These are phyloP conservation scores for Candida schatavii DNA, from an alignment of 805 yeast species.

Conservation along the genomic window DNA sequence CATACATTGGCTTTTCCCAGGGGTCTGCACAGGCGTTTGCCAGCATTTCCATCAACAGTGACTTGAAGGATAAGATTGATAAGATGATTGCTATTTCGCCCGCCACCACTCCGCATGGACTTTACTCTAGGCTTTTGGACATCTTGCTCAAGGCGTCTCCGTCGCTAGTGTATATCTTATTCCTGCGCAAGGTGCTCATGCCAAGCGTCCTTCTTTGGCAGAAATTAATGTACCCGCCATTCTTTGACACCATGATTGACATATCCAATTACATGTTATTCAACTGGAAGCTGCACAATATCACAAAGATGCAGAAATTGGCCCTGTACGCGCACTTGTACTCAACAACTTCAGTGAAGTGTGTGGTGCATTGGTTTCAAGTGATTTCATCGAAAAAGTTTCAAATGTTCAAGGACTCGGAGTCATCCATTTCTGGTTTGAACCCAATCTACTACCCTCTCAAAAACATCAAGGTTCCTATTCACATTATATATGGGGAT, in stretches of 20 bases:
- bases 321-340: constrained; percentile 84
- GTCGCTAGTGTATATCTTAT: constrained; percentile 60
- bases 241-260: constrained; percentile 72
- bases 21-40: constrained; percentile 95
- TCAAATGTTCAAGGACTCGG: constrained; percentile 81
- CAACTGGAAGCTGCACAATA: constrained; percentile 76
- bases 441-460: constrained; percentile 40
- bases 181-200: constrained; percentile 71
- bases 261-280: constrained; percentile 63
- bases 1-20: constrained; percentile 87
- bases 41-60: constrained; percentile 62
- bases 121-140: constrained; percentile 73
- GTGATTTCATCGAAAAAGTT: constrained; percentile 73
- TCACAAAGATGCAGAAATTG: constrained; percentile 67
- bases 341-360: constrained; percentile 87
- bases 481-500: constrained; percentile 76
- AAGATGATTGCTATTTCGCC: constrained; percentile 84
- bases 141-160: constrained; percentile 77
- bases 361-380: constrained; percentile 96
- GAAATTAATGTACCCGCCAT: constrained; percentile 69
- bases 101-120: constrained; percentile 87
- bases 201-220: constrained; percentile 83
- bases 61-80: constrained; percentile 54
- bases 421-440: constrained; percentile 19
- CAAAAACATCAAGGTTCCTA: constrained; percentile 53